Conservation (phyloP, 2,329 filamentous ascomycete species). For the Clonostachys sp. region DNA sequence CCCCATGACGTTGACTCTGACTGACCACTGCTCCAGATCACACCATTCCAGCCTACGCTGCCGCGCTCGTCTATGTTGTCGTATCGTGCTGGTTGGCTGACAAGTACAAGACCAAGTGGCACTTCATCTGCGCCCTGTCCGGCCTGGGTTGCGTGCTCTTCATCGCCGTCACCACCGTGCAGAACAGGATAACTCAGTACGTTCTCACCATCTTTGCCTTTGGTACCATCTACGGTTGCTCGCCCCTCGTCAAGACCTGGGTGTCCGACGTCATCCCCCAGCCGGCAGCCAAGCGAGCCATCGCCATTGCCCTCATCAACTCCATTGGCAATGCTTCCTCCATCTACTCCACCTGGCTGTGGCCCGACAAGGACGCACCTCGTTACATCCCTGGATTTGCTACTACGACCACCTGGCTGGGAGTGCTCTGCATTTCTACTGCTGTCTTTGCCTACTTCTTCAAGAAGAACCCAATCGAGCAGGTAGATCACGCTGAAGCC, state of each 20-base stretch:
- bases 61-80: constrained; percentile 15
- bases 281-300: constrained; percentile 40
- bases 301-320: constrained; percentile 71
- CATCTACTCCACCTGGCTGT: constrained; percentile 5
- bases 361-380: constrained; percentile 4
- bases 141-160: constrained; percentile 14
- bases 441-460: constrained; percentile 7
- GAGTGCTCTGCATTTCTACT: constrained; percentile 5
- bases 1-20: neutral
- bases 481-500: too few relatives aligned
- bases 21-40: constrained; percentile 5
- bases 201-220: constrained; percentile 17
- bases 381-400: constrained; percentile 6
- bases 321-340: constrained; percentile 24
- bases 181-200: constrained; percentile 9
- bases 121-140: constrained; percentile 14
- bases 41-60: constrained; percentile 16
- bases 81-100: constrained; percentile 15
- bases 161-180: constrained; percentile 10
- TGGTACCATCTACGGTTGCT: constrained; percentile 16
- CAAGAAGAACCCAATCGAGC: constrained; percentile 5
- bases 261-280: constrained; percentile 9
- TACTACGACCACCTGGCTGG: constrained; percentile 8
- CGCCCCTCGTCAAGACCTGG: constrained; percentile 14
- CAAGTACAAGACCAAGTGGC: constrained; percentile 14